These are phyloP conservation scores for Kingdonia uniflora DNA, from an alignment of 164 flowering plant genomes.

Conservation along the genomic window DNA sequence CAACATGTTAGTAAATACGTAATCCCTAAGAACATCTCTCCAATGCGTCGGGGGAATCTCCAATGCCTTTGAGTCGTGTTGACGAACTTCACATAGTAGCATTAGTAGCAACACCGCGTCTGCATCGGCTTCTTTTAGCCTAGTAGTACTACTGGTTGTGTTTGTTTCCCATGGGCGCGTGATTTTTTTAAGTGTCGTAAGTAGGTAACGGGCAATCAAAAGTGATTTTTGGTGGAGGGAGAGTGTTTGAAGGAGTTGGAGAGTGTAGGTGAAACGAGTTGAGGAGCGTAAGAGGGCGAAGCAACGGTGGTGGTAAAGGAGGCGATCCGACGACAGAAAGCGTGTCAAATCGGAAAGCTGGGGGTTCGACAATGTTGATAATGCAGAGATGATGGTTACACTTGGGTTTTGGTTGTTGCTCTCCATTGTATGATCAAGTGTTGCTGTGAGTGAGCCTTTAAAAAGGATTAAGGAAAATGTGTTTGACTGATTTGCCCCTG, in stretches of 20 bases:
- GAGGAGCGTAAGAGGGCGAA: constrained; percentile 51
- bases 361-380: constrained; percentile 37
- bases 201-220: constrained; percentile 61
- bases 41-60: constrained; percentile 23
- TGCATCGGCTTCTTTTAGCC: constrained; percentile 20
- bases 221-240: constrained; percentile 54
- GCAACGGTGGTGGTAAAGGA: constrained; percentile 52
- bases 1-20: constrained; percentile 21
- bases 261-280: constrained; percentile 43
- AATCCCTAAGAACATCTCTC: constrained; percentile 23
- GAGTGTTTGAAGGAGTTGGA: constrained; percentile 63
- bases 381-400: constrained; percentile 40
- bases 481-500: constrained; percentile 4
- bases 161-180: constrained; percentile 20
- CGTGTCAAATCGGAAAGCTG: constrained; percentile 38
- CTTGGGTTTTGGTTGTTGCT: neutral
- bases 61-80: constrained; percentile 30
- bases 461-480: neutral
- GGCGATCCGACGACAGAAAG: constrained; percentile 32
- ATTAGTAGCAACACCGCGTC: constrained; percentile 63
- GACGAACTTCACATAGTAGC: constrained; percentile 62
- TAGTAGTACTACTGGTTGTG: constrained; percentile 3
- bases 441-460: constrained; percentile 4
- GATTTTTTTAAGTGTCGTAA: constrained; percentile 43
- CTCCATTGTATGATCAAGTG: constrained; percentile 5